Percentiles rank a stretch among this genome's conserved stretches.
Conservation (phyloP, 306 rosid species). For the Urtica urens region DNA sequence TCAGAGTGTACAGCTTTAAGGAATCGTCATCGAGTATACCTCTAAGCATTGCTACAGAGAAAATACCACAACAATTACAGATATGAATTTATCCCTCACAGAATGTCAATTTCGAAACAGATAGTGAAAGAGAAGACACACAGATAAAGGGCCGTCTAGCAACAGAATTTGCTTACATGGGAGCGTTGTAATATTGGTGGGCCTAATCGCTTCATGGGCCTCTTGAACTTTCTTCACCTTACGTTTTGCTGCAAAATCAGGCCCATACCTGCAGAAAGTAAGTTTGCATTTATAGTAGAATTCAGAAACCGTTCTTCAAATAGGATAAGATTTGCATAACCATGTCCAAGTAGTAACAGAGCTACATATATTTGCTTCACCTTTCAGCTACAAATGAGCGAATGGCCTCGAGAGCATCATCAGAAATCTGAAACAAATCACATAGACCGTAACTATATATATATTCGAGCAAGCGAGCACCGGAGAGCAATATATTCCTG, state of each 20-base stretch:
- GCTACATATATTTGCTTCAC: slow-evolving; percentile 22
- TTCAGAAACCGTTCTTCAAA: background rate
- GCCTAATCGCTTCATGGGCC: slow-evolving; percentile 98
- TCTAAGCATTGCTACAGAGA: slow-evolving; percentile 54
- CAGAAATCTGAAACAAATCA: slow-evolving; percentile 60
- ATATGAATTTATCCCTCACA: too few species aligned
- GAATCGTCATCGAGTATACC: slow-evolving; percentile 70
- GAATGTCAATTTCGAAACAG: background rate
- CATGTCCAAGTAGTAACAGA: background rate
- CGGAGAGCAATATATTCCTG: slow-evolving; percentile 20
- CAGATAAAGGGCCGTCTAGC: slow-evolving; percentile 6
- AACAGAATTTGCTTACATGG: slow-evolving; percentile 92
- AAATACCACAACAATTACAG: too few species aligned
- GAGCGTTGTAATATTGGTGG: slow-evolving; percentile 61
- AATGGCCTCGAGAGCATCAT: slow-evolving; percentile 63
- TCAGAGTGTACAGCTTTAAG: slow-evolving; percentile 73
- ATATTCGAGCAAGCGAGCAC: too few species aligned
- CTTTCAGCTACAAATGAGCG: slow-evolving; percentile 64
- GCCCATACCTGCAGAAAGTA: slow-evolving; percentile 65
- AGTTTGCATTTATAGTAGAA: slow-evolving; percentile 14
- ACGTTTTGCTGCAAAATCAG: slow-evolving; percentile 45
- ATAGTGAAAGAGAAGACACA: background rate
- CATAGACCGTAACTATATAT: too few species aligned
- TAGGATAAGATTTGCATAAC: background rate
- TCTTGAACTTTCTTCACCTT: slow-evolving; percentile 99